Conservation (phyloP, 495 filamentous ascomycete species). For the Trichoderma virens region DNA sequence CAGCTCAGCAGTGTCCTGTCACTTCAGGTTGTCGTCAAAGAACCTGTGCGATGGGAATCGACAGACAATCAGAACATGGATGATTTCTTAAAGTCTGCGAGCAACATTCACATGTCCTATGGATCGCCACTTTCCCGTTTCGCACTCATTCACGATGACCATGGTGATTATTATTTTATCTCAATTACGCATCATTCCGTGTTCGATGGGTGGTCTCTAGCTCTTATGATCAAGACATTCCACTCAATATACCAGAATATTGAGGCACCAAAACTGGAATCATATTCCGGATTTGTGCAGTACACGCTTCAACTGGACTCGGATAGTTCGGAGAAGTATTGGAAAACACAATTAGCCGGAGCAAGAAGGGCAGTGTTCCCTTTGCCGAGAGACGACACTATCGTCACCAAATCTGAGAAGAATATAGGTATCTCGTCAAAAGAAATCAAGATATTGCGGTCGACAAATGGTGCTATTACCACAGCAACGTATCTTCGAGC, state of each 20-base stretch:
- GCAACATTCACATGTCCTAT: background rate
- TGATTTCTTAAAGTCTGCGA: background rate
- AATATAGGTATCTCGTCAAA: background rate
- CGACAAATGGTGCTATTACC: constrained; percentile 15
- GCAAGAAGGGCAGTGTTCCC: constrained; percentile 21
- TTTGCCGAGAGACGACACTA: constrained; percentile 20
- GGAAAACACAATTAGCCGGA: constrained; percentile 17
- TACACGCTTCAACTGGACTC: background rate
- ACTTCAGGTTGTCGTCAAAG: background rate
- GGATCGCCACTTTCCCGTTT: background rate
- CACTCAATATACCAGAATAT: background rate
- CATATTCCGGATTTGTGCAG: background rate
- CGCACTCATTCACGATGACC: constrained; percentile 5
- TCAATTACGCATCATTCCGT: constrained; percentile 10
- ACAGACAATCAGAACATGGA: background rate
- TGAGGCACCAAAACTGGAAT: background rate
- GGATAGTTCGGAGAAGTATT: constrained; percentile 6
- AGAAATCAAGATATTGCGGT: background rate
- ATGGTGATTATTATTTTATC: background rate
- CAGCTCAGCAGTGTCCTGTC: background rate
- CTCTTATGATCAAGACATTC: background rate
- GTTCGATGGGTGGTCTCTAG: constrained; percentile 10
- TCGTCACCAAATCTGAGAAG: background rate
- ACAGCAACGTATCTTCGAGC: constrained; percentile 38
- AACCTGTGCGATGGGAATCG: background rate